These are phyloP conservation scores for Plasmodium adleri DNA, from an alignment of 169 alveolate species.

Conservation along the genomic window DNA sequence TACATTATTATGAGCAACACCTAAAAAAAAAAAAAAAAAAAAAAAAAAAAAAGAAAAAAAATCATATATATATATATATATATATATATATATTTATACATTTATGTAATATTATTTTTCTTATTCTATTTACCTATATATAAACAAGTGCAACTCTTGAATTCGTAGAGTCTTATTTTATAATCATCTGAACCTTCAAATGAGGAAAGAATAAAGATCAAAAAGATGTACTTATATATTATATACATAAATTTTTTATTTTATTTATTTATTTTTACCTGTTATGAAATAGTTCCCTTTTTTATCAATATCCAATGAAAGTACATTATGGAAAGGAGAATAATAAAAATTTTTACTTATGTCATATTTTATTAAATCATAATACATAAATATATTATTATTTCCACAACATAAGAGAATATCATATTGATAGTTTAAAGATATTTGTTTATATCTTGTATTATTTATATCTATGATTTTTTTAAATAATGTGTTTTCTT, in stretches of 20 bases:
- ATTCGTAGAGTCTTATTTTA: slow-evolving; percentile 45
- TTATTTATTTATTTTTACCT: slow-evolving; percentile 3
- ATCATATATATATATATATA: neutral
- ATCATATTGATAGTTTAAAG: slow-evolving; percentile 44
- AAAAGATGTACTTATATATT: too few species aligned
- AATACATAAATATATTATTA: slow-evolving; percentile 67
- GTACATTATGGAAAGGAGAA: slow-evolving; percentile 66
- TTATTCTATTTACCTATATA: slow-evolving; percentile 20
- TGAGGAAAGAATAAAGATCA: neutral
- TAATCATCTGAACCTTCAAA: slow-evolving; percentile 62
- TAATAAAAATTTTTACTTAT: slow-evolving; percentile 55
- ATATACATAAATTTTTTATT: neutral
- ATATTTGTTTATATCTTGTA: slow-evolving; percentile 54
- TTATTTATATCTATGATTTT: slow-evolving; percentile 40
- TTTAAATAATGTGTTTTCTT: slow-evolving; percentile 29
- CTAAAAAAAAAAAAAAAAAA: slow-evolving; percentile 6
- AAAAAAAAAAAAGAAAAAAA: neutral
- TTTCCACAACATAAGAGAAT: slow-evolving; percentile 65
- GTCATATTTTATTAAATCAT: slow-evolving; percentile 56
- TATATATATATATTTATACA: neutral
- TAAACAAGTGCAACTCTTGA: slow-evolving; percentile 70
- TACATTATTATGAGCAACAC: slow-evolving; percentile 50
- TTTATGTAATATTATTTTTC: neutral
- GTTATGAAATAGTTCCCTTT: slow-evolving; percentile 59
- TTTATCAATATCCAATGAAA: slow-evolving; percentile 51